These are phyloP conservation scores for Cryptosporidium andersoni DNA, from an alignment of 169 alveolate genomes.

Conservation along the genomic window DNA sequence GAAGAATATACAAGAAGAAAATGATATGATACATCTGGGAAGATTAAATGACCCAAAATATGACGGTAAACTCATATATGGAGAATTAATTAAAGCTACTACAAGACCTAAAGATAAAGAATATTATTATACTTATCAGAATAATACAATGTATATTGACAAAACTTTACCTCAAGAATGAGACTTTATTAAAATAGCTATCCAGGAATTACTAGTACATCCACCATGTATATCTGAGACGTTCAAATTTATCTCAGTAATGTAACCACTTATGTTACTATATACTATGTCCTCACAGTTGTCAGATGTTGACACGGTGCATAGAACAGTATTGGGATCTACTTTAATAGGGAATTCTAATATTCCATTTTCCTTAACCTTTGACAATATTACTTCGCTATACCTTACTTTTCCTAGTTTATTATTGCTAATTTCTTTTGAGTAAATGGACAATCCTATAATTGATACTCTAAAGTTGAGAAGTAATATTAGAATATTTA, in stretches of 20 bases:
- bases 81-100: constrained; percentile 63
- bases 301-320: constrained; percentile 9
- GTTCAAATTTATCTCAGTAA: constrained; percentile 34
- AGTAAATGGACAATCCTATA: constrained; percentile 4
- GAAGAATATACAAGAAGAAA: constrained; percentile 40
- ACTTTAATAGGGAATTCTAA: constrained; percentile 2
- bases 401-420: constrained; percentile 10
- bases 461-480: constrained; percentile 29
- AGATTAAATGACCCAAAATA: constrained; percentile 61
- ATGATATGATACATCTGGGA: constrained; percentile 60
- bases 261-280: constrained; percentile 35
- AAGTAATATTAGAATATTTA: not conserved
- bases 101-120: constrained; percentile 68
- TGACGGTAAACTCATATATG: constrained; percentile 63
- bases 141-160: constrained; percentile 34
- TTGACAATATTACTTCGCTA: constrained; percentile 15
- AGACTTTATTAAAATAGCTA: constrained; percentile 42
- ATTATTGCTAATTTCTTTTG: not conserved
- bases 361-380: constrained; percentile 30
- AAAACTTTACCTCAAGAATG: not conserved
- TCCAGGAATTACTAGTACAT: constrained; percentile 32
- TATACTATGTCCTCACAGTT: constrained; percentile 10
- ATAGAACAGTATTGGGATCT: constrained; percentile 11
- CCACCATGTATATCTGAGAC: constrained; percentile 7
- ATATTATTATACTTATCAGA: constrained; percentile 55